These are phyloP conservation scores for Mycosarcoma mackinlayi DNA, from an alignment of 1,284 basidiomycete species.

Conservation along the genomic window DNA sequence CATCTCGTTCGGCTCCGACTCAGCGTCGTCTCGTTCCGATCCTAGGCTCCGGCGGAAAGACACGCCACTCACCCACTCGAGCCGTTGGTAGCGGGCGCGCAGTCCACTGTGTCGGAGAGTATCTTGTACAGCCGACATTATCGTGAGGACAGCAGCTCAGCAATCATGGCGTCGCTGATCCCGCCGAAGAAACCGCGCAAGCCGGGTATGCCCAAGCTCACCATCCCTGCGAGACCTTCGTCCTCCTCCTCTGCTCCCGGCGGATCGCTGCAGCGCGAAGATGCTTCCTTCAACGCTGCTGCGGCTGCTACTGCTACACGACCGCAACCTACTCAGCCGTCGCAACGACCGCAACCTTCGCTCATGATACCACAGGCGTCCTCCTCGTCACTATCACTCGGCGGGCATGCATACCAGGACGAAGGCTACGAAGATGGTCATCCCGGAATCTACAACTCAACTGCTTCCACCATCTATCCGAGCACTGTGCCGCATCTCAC, in stretches of 20 bases:
- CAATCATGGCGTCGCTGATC: conserved; percentile 59
- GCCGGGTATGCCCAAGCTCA: conserved; percentile 64
- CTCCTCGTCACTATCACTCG: conserved; percentile 24
- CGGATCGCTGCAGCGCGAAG: conserved; percentile 19
- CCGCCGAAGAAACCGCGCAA: conserved; percentile 61
- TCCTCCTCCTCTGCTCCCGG: conserved; percentile 40
- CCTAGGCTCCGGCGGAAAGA: too few relatives aligned
- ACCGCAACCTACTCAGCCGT: conserved; percentile 4
- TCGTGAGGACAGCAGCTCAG: background rate
- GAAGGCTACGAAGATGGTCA: conserved; percentile 53
- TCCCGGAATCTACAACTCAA: conserved; percentile 33
- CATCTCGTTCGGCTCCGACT: too few relatives aligned
- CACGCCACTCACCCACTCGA: too few relatives aligned
- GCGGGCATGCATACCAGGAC: conserved; percentile 33
- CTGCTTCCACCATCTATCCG: conserved; percentile 54
- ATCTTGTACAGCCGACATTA: too few relatives aligned
- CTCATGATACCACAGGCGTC: conserved; percentile 38
- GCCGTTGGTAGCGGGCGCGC: too few relatives aligned
- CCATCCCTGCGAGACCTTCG: conserved; percentile 44
- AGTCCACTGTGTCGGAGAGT: too few relatives aligned
- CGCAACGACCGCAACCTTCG: conserved; percentile 35
- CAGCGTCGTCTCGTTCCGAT: too few relatives aligned
- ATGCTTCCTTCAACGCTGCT: conserved; percentile 11
- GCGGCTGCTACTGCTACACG: conserved; percentile 1
- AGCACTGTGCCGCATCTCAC: conserved; percentile 55